Evolutionary conservation across 1,139 yeast genomes (phyloP).

Genomic region (Kodamaea fungicola): DNA sequence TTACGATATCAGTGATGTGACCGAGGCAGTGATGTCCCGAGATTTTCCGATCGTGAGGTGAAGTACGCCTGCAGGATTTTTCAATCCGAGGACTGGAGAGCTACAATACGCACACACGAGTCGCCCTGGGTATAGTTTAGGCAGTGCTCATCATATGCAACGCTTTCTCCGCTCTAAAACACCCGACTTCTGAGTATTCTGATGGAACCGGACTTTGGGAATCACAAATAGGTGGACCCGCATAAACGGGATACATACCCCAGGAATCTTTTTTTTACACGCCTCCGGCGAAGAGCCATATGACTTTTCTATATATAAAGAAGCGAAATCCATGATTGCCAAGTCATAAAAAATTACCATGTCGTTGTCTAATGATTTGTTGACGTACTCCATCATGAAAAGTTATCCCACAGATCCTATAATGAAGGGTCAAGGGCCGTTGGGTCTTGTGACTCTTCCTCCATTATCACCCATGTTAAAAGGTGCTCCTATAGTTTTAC

Average conservation of each 20-base stretch:
- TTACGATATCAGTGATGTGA: no score
- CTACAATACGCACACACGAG: no score
- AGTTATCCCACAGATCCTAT: slow-evolving; percentile 8
- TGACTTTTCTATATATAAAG: slow-evolving; percentile 4
- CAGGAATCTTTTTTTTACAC: slow-evolving; percentile 4
- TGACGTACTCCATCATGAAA: slow-evolving; percentile 35
- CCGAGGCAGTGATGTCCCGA: no score
- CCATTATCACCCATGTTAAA: slow-evolving; percentile 13
- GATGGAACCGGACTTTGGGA: slow-evolving; percentile 4
- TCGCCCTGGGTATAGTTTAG: no score
- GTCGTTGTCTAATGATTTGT: slow-evolving; percentile 29
- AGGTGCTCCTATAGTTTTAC: slow-evolving; percentile 2
- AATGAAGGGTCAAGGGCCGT: not conserved
- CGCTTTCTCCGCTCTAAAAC: not conserved
- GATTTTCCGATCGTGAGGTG: no score
- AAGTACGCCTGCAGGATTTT: no score
- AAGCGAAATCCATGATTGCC: slow-evolving; percentile 1
- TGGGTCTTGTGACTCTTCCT: slow-evolving; percentile 9
- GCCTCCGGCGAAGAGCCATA: slow-evolving; percentile 4
- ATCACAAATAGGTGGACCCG: slow-evolving; percentile 2
- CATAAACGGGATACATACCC: slow-evolving; percentile 5
- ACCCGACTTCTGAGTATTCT: not conserved
- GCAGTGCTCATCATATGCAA: not conserved
- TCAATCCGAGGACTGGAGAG: no score
- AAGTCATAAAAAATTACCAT: slow-evolving; percentile 1